Evolutionary conservation across 2,329 filamentous ascomycete species (phyloP), one percentile per base, ranked within the genome.

Genomic region (Botryosphaeria agaves): DNA sequence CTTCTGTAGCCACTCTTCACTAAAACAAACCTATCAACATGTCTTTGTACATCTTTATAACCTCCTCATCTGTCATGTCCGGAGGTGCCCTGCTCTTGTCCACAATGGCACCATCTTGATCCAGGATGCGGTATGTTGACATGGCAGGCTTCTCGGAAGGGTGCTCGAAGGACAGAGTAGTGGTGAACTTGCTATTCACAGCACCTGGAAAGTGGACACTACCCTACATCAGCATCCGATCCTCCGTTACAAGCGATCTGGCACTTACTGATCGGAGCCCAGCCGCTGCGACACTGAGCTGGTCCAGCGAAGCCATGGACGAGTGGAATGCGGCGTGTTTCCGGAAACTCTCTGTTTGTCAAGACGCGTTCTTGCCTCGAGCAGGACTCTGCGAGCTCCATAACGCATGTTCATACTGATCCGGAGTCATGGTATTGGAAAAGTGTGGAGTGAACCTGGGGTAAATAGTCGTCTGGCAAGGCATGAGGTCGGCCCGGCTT

Each of bases 171-270:
- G 67, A 62, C 53, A 95, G 75, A 0, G 66, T 63, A 39, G 70
- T 76, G 4, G 82, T 92, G 55, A 98, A 98, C 38, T 82, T 81
- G 51, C 83, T 93, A 52, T 94, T 87, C 30, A 95, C 64, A 1
- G 89, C 89, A n/a, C 89, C 89, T 0, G 89, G 89, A 42, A 98
- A 98, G 32, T 71, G 60, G 7, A 72, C 64, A 34, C 68, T 73
- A 29, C 5, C 2, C n/a, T 5, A 7, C 11, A 5, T 33, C 12
- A 5, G 19, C 19, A n/a, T n/a, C n/a, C n/a, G n/a, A n/a, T n/a
- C n/a, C n/a, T n/a, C n/a, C n/a, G n/a, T n/a, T n/a, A n/a, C 19
- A 7, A 21, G 19, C 11, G 7, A 11, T 11, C 19, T 21, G 7
- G 19, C 7, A 21, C 60, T 38, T 56, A 74, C 70, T 60, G 62